These are phyloP conservation scores for Scalesia atractyloides DNA, from an alignment of 129 eudicot genomes.

Conservation along the genomic window DNA sequence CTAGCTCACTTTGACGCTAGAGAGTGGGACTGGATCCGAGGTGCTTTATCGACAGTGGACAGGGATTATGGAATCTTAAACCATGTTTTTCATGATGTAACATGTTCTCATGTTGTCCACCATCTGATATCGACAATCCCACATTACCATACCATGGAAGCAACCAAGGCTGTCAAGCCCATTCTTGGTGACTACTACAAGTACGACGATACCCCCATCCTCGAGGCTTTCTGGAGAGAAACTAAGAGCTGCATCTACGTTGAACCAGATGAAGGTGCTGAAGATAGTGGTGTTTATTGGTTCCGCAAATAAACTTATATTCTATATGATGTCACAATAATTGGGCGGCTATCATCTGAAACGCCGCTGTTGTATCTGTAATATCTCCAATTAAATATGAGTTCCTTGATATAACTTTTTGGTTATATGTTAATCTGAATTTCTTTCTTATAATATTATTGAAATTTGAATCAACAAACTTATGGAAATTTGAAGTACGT, in stretches of 20 bases:
- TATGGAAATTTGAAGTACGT: no score
- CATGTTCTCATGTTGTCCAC: slow-evolving; percentile 45
- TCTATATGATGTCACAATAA: not conserved
- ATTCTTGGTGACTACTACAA: slow-evolving; percentile 15
- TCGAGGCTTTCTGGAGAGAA: slow-evolving; percentile 8
- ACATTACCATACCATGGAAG: slow-evolving; percentile 6
- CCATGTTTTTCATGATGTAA: slow-evolving; percentile 53
- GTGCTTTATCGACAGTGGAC: slow-evolving; percentile 54
- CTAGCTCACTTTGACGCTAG: slow-evolving; percentile 48
- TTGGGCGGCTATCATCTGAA: not conserved
- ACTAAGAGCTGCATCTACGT: slow-evolving; percentile 1
- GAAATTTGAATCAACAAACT: no score
- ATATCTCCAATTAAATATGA: no score
- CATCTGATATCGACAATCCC: not conserved
- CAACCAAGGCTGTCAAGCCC: slow-evolving; percentile 13
- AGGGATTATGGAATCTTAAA: slow-evolving; percentile 54
- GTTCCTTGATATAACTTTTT: no score
- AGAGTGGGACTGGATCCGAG: slow-evolving; percentile 63
- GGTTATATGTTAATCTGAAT: no score
- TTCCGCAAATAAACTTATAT: slow-evolving; percentile 5
- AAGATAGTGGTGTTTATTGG: slow-evolving; percentile 20
- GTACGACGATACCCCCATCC: slow-evolving; percentile 6
- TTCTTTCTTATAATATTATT: no score
- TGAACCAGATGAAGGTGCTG: slow-evolving; percentile 15
- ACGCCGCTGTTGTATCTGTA: no score